phyloP scores from a whole-genome alignment of 345 rosid species.

The Citrus glauca region DNA sequence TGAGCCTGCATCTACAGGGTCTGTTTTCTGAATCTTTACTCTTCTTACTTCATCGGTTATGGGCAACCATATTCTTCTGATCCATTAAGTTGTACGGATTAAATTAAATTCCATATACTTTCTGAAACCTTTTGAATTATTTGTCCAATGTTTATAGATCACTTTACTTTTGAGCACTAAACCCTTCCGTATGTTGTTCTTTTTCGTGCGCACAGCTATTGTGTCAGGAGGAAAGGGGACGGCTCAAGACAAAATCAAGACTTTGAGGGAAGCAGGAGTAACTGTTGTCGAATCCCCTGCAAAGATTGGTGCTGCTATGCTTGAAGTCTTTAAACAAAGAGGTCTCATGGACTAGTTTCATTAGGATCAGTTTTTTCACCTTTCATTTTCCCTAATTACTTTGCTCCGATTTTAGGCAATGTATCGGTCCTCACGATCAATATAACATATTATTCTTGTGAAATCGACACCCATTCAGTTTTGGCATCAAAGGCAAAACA shows the following conservation, averaged over 20 bases:
- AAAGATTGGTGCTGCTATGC: constrained; percentile 79
- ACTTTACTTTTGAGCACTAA: not conserved
- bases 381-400: not conserved
- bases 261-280: constrained; percentile 81
- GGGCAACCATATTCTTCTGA: not conserved
- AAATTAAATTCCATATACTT: too few relatives aligned
- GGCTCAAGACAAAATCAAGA: constrained; percentile 86
- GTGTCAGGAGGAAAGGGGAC: constrained; percentile 97
- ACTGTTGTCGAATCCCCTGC: constrained; percentile 95
- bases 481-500: not conserved
- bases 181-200: too few relatives aligned
- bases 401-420: not conserved
- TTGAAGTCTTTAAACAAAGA: constrained; percentile 70
- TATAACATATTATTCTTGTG: not conserved
- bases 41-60: not conserved
- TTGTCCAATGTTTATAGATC: not conserved
- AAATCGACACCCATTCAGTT: not conserved
- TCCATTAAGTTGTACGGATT: not conserved
- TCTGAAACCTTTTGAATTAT: not conserved
- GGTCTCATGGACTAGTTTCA: constrained; percentile 31
- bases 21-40: not conserved
- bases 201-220: constrained; percentile 50
- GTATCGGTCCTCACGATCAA: not conserved
- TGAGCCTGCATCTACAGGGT: not conserved
- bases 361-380: not conserved